Conservation (phyloP, 768 basidiomycete genomes). For the Daedaleopsis sinensis region DNA sequence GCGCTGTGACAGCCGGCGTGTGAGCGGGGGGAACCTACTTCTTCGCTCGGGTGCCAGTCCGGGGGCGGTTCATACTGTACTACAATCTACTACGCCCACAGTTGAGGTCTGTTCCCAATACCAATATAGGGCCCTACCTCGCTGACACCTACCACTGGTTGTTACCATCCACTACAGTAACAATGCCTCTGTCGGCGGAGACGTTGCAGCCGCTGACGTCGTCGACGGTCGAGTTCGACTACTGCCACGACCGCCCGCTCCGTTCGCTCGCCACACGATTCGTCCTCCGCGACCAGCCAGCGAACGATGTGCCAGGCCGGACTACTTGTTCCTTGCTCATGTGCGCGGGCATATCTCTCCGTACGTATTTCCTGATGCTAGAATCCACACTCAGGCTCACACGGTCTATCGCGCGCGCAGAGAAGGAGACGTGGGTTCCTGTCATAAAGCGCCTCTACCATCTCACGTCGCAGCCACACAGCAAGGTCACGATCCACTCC, state of each 20-base stretch:
- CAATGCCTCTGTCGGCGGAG: not conserved
- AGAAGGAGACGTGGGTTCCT: conserved; percentile 2
- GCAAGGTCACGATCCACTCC: conserved; percentile 2
- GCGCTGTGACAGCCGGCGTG: too few species aligned
- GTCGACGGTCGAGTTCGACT: not conserved
- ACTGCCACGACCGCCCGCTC: not conserved
- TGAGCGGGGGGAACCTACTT: too few species aligned
- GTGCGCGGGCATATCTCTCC: not conserved
- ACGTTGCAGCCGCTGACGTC: not conserved
- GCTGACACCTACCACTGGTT: too few species aligned
- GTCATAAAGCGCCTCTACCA: conserved; percentile 7
- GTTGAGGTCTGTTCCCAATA: too few species aligned
- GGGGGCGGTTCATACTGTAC: too few species aligned
- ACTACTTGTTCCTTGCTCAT: not conserved
- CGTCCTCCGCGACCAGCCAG: not conserved
- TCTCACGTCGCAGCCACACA: not conserved
- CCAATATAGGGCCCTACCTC: too few species aligned
- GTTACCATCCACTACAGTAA: not conserved
- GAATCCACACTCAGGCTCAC: not conserved
- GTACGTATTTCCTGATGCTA: not conserved
- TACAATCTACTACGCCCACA: too few species aligned
- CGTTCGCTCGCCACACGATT: not conserved
- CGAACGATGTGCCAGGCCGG: not conserved
- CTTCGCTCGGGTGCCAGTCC: too few species aligned
- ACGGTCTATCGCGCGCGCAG: not conserved